phyloP scores from a whole-genome alignment of 352 stramenopile genomes.

The Phytophthora hibernalis region DNA sequence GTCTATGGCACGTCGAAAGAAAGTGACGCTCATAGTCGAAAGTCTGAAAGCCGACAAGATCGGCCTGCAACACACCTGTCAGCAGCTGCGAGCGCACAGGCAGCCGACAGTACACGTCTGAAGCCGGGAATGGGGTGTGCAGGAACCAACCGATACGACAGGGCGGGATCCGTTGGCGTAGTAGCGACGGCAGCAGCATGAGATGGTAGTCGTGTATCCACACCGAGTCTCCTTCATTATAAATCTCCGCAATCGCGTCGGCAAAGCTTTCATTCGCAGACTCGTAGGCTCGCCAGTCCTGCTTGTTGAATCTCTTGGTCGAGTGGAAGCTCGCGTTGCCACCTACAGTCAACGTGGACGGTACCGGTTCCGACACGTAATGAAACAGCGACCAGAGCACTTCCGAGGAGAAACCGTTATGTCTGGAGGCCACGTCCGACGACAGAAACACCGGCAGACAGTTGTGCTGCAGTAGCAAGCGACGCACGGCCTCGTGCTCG shows the following conservation, averaged over 20 bases:
- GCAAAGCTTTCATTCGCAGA: constrained; percentile 89
- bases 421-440: constrained; percentile 82
- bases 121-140: constrained; percentile 89
- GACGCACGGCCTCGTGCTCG: constrained; percentile 77
- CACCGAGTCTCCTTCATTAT: constrained; percentile 89
- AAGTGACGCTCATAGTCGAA: constrained; percentile 92
- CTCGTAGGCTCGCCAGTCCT: constrained; percentile 91
- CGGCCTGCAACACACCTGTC: constrained; percentile 79
- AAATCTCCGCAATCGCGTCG: constrained; percentile 85
- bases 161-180: constrained; percentile 75
- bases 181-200: constrained; percentile 87
- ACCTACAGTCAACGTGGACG: constrained; percentile 51
- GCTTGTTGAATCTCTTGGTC: constrained; percentile 86
- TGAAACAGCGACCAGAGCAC: constrained; percentile 93
- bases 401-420: constrained; percentile 91
- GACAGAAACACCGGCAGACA: constrained; percentile 89
- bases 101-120: constrained; percentile 86
- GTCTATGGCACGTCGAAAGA: constrained; percentile 79
- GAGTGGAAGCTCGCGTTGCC: constrained; percentile 52
- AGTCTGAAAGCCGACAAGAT: constrained; percentile 90
- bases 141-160: constrained; percentile 90
- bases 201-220: constrained; percentile 93
- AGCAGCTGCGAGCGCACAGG: constrained; percentile 82
- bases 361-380: constrained; percentile 84
- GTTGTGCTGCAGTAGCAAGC: constrained; percentile 86